Evolutionary conservation across 2,329 filamentous ascomycete species (phyloP).

Genomic region (Colletotrichum kahawae): DNA sequence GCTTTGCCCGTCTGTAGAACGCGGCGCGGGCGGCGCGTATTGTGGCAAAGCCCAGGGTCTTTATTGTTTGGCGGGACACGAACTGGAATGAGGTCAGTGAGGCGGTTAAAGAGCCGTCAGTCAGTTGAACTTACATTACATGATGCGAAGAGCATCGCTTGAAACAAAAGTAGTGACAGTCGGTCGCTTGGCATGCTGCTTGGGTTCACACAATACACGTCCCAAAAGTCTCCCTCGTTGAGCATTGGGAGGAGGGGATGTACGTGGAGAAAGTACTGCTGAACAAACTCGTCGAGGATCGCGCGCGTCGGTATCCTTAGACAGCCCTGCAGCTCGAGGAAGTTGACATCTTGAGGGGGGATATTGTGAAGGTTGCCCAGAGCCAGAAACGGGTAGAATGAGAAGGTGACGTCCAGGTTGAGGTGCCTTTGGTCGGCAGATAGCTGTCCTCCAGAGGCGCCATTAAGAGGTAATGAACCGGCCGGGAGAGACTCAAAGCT

Average conservation of each 20-base stretch:
- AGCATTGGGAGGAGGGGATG: slow-evolving; percentile 49
- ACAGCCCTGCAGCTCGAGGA: slow-evolving; percentile 50
- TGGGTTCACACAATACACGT: slow-evolving; percentile 39
- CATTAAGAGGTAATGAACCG: neutral
- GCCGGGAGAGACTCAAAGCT: neutral
- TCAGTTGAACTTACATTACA: slow-evolving; percentile 36
- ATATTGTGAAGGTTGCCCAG: slow-evolving; percentile 38
- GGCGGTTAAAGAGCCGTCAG: neutral
- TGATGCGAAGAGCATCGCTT: slow-evolving; percentile 50
- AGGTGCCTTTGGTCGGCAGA: slow-evolving; percentile 31
- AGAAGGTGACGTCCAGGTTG: slow-evolving; percentile 43
- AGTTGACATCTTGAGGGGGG: slow-evolving; percentile 51
- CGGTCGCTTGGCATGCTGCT: slow-evolving; percentile 26
- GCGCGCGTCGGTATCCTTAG: slow-evolving; percentile 46
- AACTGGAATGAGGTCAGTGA: slow-evolving; percentile 31
- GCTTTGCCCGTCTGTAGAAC: slow-evolving; percentile 44
- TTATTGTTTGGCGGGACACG: slow-evolving; percentile 43
- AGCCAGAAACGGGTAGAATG: slow-evolving; percentile 47
- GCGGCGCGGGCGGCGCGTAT: slow-evolving; percentile 48
- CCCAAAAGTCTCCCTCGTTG: slow-evolving; percentile 51
- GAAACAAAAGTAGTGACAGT: slow-evolving; percentile 49
- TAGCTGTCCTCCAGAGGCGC: slow-evolving; percentile 22
- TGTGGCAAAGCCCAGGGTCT: slow-evolving; percentile 45
- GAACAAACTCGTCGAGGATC: slow-evolving; percentile 51
- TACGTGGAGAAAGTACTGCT: slow-evolving; percentile 53